These are phyloP conservation scores for Boletus coccyginus DNA, from an alignment of 768 basidiomycete genomes.

Conservation along the genomic window DNA sequence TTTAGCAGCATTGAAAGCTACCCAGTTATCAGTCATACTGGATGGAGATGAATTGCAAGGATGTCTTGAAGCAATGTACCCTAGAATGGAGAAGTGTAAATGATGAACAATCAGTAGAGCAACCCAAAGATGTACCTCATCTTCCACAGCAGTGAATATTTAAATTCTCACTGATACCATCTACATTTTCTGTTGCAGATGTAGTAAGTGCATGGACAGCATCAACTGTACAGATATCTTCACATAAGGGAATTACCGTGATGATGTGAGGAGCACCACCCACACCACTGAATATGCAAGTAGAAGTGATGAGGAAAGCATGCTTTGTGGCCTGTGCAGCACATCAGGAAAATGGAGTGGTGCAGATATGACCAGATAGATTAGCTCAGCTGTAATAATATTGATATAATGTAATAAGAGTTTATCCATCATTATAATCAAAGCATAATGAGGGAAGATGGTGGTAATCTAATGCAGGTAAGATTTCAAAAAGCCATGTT, in stretches of 20 bases:
- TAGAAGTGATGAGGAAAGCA: conserved; percentile 60
- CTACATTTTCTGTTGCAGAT: conserved; percentile 48
- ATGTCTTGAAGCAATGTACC: conserved; percentile 87
- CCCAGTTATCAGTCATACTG: conserved; percentile 70
- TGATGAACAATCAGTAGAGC: neutral
- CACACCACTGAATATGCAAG: conserved; percentile 74
- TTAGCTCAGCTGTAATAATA: too few species aligned
- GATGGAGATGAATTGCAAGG: conserved; percentile 81
- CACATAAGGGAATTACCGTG: conserved; percentile 79
- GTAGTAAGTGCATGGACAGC: conserved; percentile 58
- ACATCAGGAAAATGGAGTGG: too few species aligned
- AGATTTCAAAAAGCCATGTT: too few species aligned
- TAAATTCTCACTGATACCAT: conserved; percentile 7
- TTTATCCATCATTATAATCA: too few species aligned
- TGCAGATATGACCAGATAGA: too few species aligned
- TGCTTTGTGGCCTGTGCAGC: conserved; percentile 64
- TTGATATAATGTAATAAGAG: too few species aligned
- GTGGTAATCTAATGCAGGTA: too few species aligned
- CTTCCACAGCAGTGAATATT: conserved; percentile 44
- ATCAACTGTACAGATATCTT: conserved; percentile 53
- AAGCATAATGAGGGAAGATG: too few species aligned
- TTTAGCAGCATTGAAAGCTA: conserved; percentile 79
- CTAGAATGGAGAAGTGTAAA: conserved; percentile 36
- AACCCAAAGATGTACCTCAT: conserved; percentile 49
- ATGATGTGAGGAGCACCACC: conserved; percentile 84